These are phyloP conservation scores for Fusarium cicatricum DNA, from an alignment of 2,329 filamentous ascomycete species.

Conservation along the genomic window DNA sequence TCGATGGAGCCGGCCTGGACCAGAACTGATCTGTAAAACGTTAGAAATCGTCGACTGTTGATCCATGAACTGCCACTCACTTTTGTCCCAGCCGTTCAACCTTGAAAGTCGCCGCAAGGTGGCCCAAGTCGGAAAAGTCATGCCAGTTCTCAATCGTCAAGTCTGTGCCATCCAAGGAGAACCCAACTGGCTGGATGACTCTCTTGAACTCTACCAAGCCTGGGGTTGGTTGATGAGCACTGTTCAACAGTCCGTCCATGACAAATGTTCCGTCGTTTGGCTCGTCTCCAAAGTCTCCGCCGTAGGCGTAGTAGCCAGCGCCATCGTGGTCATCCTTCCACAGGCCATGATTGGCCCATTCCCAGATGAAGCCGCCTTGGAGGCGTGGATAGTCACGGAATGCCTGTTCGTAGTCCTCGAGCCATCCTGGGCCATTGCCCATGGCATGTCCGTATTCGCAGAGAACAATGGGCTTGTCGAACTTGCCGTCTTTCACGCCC, in stretches of 20 bases:
- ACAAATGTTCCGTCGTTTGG: slow-evolving; percentile 70
- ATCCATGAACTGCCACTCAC: slow-evolving; percentile 44
- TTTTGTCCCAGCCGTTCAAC: slow-evolving; percentile 53
- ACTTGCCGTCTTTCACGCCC: slow-evolving; percentile 55
- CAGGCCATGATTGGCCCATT: slow-evolving; percentile 70
- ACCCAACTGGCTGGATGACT: slow-evolving; percentile 62
- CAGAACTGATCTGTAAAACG: slow-evolving; percentile 8
- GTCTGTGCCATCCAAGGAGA: slow-evolving; percentile 48
- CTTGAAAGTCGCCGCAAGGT: slow-evolving; percentile 54
- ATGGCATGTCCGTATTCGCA: slow-evolving; percentile 71
- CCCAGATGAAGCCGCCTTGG: slow-evolving; percentile 74
- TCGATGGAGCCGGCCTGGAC: slow-evolving; percentile 49
- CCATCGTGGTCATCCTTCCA: slow-evolving; percentile 60
- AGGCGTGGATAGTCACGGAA: slow-evolving; percentile 68
- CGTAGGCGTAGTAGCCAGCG: slow-evolving; percentile 66
- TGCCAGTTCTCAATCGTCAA: slow-evolving; percentile 58
- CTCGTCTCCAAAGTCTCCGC: slow-evolving; percentile 68
- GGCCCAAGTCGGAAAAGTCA: slow-evolving; percentile 56
- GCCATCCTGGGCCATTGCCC: slow-evolving; percentile 76
- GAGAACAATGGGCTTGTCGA: slow-evolving; percentile 65
- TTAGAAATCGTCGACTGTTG: slow-evolving; percentile 1
- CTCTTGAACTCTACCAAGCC: slow-evolving; percentile 66
- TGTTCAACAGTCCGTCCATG: slow-evolving; percentile 66
- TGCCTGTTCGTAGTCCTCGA: slow-evolving; percentile 72
- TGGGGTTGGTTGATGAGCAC: slow-evolving; percentile 63